Evolutionary conservation across 441 rosid species (phyloP).

Genomic region (Gossypium davidsonii): DNA sequence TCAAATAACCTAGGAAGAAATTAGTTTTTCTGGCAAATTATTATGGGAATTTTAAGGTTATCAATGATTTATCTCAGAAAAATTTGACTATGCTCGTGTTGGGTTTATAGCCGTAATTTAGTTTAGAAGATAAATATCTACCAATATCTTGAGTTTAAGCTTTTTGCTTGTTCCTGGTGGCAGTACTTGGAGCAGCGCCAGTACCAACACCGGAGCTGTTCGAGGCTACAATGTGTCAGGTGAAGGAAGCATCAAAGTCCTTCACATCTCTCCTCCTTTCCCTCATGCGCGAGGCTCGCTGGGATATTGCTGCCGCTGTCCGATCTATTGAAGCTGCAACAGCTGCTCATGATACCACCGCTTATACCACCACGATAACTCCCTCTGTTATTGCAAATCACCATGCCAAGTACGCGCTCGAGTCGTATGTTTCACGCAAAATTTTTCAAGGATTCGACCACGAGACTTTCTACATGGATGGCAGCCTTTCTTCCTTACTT

Average conservation of each 20-base stretch:
- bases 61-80: no score
- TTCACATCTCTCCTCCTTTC: conserved; percentile 71
- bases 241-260: conserved; percentile 72
- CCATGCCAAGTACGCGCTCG: conserved; percentile 78
- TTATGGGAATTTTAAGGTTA: background rate
- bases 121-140: background rate
- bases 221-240: conserved; percentile 61
- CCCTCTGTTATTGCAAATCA: conserved; percentile 49
- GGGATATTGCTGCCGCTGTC: conserved; percentile 90
- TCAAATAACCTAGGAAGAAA: background rate
- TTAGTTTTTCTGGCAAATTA: background rate
- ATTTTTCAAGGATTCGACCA: conserved; percentile 85
- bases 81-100: no score
- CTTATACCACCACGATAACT: conserved; percentile 21
- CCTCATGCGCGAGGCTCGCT: conserved; percentile 78
- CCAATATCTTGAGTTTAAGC: background rate
- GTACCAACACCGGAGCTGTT: conserved; percentile 74
- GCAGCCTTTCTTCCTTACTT: conserved; percentile 78
- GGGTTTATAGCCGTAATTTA: background rate
- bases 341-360: conserved; percentile 26
- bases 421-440: conserved; percentile 67
- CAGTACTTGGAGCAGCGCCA: conserved; percentile 50
- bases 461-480: conserved; percentile 94
- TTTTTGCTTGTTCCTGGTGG: background rate
- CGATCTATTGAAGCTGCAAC: conserved; percentile 91